Evolutionary conservation across 176 grass and related monocot genomes (phyloP), one percentile per base, ranked within the genome.

Genomic region (Lolium perenne): DNA sequence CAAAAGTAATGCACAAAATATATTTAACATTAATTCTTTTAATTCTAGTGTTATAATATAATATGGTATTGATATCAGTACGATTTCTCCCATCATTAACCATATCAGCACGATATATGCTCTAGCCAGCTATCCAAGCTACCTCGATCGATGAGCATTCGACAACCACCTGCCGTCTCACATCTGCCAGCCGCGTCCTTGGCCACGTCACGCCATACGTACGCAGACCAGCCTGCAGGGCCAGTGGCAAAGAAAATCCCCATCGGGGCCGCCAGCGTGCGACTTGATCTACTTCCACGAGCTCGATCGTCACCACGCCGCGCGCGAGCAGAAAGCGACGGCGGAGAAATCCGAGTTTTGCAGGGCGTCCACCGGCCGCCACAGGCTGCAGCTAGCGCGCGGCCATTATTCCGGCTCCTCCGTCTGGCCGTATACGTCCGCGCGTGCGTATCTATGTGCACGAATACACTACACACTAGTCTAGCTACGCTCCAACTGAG

Each of bases 301-400:
- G 51, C 6, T 41, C 40, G 6, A 43, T 35, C 14, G 4, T 47
- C 6, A 18, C 50, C 5, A 12, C 22, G 60, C 22, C 60, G 60
- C 60, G 57, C 57, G 57, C 57, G 20, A 26, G 40, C 15, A 13
- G 87, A 89, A 20, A 85, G 68, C n/a, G 87, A 85, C 61, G 13
- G 69, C 0, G 60, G 88, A 26, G 23, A 76, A 81, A 10, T 70
- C 20, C 60, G 9, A 89, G 59, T 85, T 85, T 81, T 89, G 20
- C 80, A 83, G 80, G 54, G 22, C 68, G 3, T 49, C 41, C 50
- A 12, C 23, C 2, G 18, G 13, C 5, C 8, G 58, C 77, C 56
- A 41, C 38, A 79, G 10, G 1, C 76, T 21, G 49, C 32, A 26
- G 60, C 62, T 15, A 65, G 62, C 14, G 7, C 46, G 29, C 29